Base-by-base conservation (phyloP, 1,284 basidiomycete species). In the Leccinum fuscescens region DNA sequence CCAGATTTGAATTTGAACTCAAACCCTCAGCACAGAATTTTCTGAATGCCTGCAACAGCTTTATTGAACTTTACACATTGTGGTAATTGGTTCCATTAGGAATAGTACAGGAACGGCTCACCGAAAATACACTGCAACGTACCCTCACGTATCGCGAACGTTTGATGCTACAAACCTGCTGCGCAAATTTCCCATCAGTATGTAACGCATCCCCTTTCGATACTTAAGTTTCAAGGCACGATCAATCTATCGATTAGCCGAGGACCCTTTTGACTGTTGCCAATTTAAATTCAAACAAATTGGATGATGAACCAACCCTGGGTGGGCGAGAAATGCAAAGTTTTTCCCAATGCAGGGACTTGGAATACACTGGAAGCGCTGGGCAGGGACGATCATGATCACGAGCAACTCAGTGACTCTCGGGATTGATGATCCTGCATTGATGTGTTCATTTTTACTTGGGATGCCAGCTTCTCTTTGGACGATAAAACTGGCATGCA, bases 401-500 rank as follows among this genome's bases (percentile, higher is more conserved):
- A 56, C 15, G 52, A 35, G 55, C 31, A 54, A 31, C 15, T 35
- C 37, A 20, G 58, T 60, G n/a, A 67, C 48, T 42, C 9, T 42
- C 39, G 4, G 5, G 39, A 17, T 42, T 42, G 39, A 15, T 37
- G 35, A 37, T 37, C 35, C 35, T 37, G 35, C 35, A 50, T 67
- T 55, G 27, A 57, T 14, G 2, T 8, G 48, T 20, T 66, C 59
- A 9, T 35, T 59, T 20, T 50, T 51, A 20, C 48, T 17, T 3
- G 31, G 1, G 3, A 15, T 27, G 3, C 39, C 35, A 48, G 2
- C 9, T 12, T 67, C 64, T 5, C n/a, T 52, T 42, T 59, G 66
- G 39, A n/a, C 17, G 59, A 57, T 20, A 60, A 39, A 51, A 1
- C 24, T 46, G 57, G 44, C 64, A 64, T 49, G 17, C 17, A 33